Evolutionary conservation across 352 stramenopile species (phyloP).

Genomic region (Phytopythium boreale): DNA sequence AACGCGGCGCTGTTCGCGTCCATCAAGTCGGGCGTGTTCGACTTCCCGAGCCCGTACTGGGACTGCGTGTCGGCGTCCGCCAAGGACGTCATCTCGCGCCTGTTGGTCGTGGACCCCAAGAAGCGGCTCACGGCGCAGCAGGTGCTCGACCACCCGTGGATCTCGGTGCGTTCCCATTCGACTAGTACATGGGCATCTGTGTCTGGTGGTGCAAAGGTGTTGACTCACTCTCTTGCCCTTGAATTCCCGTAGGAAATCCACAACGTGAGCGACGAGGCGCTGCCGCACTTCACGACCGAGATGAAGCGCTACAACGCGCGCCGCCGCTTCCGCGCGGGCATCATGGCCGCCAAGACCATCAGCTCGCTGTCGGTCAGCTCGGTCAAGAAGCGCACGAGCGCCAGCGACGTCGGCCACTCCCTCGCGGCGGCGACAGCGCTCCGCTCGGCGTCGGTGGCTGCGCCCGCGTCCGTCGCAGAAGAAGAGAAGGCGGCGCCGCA

Average conservation of each 20-base stretch:
- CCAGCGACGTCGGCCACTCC: conserved; percentile 33
- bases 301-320: conserved; percentile 89
- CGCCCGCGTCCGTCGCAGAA: neutral
- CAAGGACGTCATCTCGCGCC: conserved; percentile 90
- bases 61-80: conserved; percentile 87
- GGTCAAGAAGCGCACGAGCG: conserved; percentile 45
- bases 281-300: conserved; percentile 88
- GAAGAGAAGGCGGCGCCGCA: conserved; percentile 3
- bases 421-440: conserved; percentile 13
- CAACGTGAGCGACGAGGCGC: conserved; percentile 60
- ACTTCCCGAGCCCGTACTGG: conserved; percentile 94
- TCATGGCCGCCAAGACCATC: conserved; percentile 82
- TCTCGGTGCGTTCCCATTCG: conserved; percentile 38
- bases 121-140: conserved; percentile 87
- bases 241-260: conserved; percentile 39
- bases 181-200: neutral
- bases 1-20: conserved; percentile 86
- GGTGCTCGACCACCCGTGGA: conserved; percentile 83
- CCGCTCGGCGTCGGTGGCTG: conserved; percentile 1
- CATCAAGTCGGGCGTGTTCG: conserved; percentile 89
- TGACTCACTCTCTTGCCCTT: neutral
- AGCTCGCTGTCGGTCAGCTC: conserved; percentile 29
- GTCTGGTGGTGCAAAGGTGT: neutral
- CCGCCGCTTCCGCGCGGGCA: conserved; percentile 69
- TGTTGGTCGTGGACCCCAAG: conserved; percentile 90